Conservation (phyloP, 345 rosid genomes). For the Lumnitzera littorea region DNA sequence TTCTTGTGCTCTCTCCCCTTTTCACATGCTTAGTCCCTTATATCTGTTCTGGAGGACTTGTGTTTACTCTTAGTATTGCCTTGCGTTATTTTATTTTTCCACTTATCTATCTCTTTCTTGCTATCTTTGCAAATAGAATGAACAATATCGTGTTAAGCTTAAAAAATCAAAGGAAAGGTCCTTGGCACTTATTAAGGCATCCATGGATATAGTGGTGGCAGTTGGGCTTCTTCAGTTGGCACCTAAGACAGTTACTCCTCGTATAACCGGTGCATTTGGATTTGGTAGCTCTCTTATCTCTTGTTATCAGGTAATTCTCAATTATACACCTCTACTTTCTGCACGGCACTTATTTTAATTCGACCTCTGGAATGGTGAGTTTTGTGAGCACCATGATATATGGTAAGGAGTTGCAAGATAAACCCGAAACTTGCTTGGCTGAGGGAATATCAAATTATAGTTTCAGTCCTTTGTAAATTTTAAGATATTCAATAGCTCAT, state of each 20-base stretch:
- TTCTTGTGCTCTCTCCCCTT: background rate
- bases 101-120: background rate
- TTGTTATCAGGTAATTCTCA: constrained; percentile 74
- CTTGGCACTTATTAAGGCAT: constrained; percentile 69
- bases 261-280: constrained; percentile 87
- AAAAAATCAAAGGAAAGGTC: constrained; percentile 77
- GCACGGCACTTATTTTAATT: background rate
- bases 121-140: constrained; percentile 42
- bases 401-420: too few relatives aligned
- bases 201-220: constrained; percentile 77
- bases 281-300: constrained; percentile 76
- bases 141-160: constrained; percentile 65
- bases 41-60: too few relatives aligned
- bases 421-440: too few relatives aligned
- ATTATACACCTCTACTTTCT: background rate
- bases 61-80: too few relatives aligned
- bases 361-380: background rate
- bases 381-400: too few relatives aligned
- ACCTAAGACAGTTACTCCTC: constrained; percentile 77
- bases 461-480: too few relatives aligned
- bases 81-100: too few relatives aligned
- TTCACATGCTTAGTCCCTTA: too few relatives aligned
- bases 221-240: constrained; percentile 80
- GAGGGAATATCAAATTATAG: too few relatives aligned
- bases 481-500: too few relatives aligned